These are phyloP conservation scores for Hyphodiscus hymeniophilus DNA, from an alignment of 495 filamentous ascomycete genomes.

Conservation along the genomic window DNA sequence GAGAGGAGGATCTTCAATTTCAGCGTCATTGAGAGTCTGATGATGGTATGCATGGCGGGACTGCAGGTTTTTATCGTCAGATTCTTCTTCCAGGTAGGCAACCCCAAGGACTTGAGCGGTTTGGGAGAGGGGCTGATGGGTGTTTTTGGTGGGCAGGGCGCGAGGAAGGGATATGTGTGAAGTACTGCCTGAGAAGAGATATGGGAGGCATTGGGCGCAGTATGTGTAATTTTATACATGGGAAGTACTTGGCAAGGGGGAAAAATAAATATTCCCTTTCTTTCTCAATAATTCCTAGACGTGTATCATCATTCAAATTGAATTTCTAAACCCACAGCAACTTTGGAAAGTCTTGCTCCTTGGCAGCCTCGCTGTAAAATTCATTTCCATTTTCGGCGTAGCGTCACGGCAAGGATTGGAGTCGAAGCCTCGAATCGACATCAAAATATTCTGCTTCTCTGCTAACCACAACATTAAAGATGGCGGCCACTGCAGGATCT, in stretches of 20 bases:
- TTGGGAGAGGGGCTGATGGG: constrained; percentile 13
- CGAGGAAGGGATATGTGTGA: constrained; percentile 52
- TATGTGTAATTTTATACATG: constrained; percentile 18
- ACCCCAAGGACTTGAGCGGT: neutral
- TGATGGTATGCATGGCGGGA: constrained; percentile 95
- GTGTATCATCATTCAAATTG: neutral
- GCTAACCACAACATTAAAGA: constrained; percentile 24
- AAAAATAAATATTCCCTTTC: constrained; percentile 1
- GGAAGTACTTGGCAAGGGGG: constrained; percentile 6
- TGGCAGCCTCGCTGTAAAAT: neutral
- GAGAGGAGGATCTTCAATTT: constrained; percentile 96
- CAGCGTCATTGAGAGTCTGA: constrained; percentile 79
- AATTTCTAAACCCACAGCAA: too few species aligned
- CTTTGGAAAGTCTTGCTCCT: too few species aligned
- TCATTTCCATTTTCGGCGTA: too few species aligned
- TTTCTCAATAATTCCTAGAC: neutral
- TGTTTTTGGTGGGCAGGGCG: constrained; percentile 29
- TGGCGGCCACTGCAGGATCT: constrained; percentile 66
- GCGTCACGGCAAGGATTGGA: too few species aligned
- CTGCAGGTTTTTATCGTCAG: constrained; percentile 96
- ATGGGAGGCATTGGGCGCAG: constrained; percentile 3
- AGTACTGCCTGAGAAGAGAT: neutral
- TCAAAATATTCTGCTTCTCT: constrained; percentile 9
- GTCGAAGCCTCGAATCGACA: too few species aligned
- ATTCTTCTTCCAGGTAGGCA: constrained; percentile 89